Evolutionary conservation across 176 grass and related monocot genomes (phyloP).

Genomic region (Chrysopogon serrulatus): DNA sequence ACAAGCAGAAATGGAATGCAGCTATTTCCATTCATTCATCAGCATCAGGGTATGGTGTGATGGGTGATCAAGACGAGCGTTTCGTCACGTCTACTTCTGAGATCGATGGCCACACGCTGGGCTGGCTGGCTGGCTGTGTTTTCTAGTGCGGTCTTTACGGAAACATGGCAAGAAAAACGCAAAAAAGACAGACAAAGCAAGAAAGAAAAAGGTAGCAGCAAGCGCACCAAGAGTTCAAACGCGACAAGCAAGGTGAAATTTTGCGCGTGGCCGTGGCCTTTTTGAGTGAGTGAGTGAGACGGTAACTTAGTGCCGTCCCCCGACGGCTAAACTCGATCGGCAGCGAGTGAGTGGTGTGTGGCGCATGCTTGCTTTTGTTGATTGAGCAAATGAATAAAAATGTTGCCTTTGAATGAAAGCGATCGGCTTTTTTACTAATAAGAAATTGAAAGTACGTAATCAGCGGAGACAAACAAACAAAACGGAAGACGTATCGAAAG

Average conservation of each 20-base stretch:
- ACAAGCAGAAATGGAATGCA: too few relatives aligned
- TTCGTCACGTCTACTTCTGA: background rate
- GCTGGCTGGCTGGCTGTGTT: background rate
- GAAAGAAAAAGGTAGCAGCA: background rate
- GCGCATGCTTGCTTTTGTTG: background rate
- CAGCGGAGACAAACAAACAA: background rate
- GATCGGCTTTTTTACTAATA: background rate
- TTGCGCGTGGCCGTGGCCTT: too few relatives aligned
- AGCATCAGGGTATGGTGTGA: background rate
- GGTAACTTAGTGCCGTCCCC: conserved; percentile 2
- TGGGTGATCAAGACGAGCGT: background rate
- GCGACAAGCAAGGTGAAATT: conserved; percentile 6
- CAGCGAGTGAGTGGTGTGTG: background rate
- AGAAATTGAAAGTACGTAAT: background rate
- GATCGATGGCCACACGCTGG: too few relatives aligned
- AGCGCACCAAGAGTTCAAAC: background rate
- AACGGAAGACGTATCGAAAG: background rate
- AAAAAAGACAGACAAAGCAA: background rate
- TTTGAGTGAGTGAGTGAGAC: background rate
- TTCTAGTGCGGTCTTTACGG: background rate
- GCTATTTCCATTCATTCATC: background rate
- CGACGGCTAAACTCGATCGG: background rate
- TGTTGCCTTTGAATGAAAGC: background rate
- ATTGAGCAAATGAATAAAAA: background rate
- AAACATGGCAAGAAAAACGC: background rate